Evolutionary conservation across 768 basidiomycete species (phyloP), one percentile per base, ranked within the genome.

Genomic region (Cyclocybe aegerita): DNA sequence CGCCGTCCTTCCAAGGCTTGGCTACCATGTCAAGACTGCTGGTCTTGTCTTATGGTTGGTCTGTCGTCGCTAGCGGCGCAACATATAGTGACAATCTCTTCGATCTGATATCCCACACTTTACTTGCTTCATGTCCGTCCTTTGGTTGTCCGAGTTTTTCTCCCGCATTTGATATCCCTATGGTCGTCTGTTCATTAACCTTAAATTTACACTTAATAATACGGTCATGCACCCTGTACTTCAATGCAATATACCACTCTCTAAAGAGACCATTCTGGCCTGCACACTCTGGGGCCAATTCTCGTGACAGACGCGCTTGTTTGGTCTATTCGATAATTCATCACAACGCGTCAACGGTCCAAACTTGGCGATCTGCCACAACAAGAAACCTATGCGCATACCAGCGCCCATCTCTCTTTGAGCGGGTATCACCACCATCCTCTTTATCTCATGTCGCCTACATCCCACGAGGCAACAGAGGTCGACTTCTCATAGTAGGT

Each of bases 401-500:
- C 23, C 23, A 23, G 23, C 23, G 23, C 23, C 23, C 23, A 23
- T 23, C 23, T 23, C 23, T 23, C 23, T 23, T 23, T 23, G 23
- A 23, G 23, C 23, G 23, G 23, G 23, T 23, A 23, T 23, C 23
- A 23, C 23, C 23, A 23, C 23, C 23, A 23, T 23, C 23, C 23
- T 23, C 23, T 23, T 23, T 23, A 23, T 46, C 43, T 9, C 33
- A 53, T 59, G 53, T 47, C 53, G 12, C 12, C 42, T 23, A 4
- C 23, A 23, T 23, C 23, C 2, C 23, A 23, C 9, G 46, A 47
- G 39, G 16, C 47, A 34, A 46, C 45, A 30, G 37, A 16, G 5
- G 61, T 77, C 32, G 70, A 77, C 0, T 78, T 78, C 50, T 69
- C 76, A 10, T 77, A 76, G 77, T 75, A 53, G 55, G 76, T 67